A percentile compares a stretch with the other conserved stretches of the same genome.
phyloP scores from a whole-genome alignment of 805 yeast species.

The Pichia sporocuriosa region DNA sequence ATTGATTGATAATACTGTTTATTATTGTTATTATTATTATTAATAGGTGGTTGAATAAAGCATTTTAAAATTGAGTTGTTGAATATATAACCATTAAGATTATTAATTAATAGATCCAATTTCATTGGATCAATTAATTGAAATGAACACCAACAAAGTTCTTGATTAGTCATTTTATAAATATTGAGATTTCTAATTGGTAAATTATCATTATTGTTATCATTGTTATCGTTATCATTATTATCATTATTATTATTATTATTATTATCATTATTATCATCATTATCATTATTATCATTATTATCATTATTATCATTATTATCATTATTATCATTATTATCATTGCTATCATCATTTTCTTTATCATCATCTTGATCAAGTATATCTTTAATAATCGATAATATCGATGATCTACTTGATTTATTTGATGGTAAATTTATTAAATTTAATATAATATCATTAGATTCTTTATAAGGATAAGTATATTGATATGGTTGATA shows the following conservation, averaged over 20 bases:
- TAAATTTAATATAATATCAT: neutral
- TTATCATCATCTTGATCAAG: neutral
- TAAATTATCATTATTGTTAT: neutral
- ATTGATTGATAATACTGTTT: too few species aligned
- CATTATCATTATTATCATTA: neutral
- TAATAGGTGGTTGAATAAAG: constrained; percentile 8
- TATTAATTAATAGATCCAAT: constrained; percentile 11
- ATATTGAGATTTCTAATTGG: constrained; percentile 13
- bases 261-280: neutral
- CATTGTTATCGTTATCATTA: neutral
- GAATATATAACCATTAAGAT: constrained; percentile 18
- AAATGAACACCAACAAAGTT: constrained; percentile 19
- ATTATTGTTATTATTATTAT: too few species aligned
- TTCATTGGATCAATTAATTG: constrained; percentile 9
- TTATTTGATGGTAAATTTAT: neutral
- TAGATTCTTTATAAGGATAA: too few species aligned
- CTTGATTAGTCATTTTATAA: constrained; percentile 18
- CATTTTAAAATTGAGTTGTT: constrained; percentile 16
- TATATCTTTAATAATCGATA: neutral
- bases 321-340: neutral
- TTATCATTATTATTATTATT: neutral
- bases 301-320: neutral
- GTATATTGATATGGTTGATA: too few species aligned
- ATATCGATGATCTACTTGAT: constrained; percentile 1
- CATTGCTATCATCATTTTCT: neutral